A percentile compares a stretch with the other conserved stretches of the same genome.
Conservation (phyloP, 805 yeast species). For the Saccharomycopsis capsularis region DNA sequence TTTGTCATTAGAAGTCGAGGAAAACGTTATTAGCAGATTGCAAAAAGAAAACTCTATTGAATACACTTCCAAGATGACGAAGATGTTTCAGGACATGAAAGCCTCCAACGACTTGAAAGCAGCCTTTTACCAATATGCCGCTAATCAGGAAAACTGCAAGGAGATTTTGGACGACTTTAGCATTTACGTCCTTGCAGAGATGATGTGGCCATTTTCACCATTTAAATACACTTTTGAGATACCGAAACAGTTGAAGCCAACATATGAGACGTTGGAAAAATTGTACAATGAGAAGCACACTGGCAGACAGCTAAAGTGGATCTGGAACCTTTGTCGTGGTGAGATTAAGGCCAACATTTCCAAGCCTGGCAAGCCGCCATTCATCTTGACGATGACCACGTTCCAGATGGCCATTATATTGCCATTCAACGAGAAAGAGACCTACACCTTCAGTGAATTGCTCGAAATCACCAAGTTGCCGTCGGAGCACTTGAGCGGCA, state of each 20-base stretch:
- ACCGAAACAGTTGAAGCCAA: constrained; percentile 58
- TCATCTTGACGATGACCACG: constrained; percentile 70
- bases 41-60: constrained; percentile 88
- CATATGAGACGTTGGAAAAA: constrained; percentile 60
- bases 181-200: constrained; percentile 76
- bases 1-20: constrained; percentile 75
- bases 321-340: constrained; percentile 90
- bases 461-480: constrained; percentile 63
- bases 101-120: constrained; percentile 69
- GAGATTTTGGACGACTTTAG: constrained; percentile 46
- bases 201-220: constrained; percentile 75
- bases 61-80: constrained; percentile 87
- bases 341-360: constrained; percentile 84
- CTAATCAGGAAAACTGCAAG: constrained; percentile 30
- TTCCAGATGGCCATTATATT: constrained; percentile 82
- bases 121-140: constrained; percentile 44
- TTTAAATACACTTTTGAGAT: constrained; percentile 43
- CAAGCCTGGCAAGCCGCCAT: constrained; percentile 75
- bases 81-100: constrained; percentile 92
- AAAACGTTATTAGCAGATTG: constrained; percentile 71
- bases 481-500: constrained; percentile 59
- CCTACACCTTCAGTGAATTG: constrained; percentile 54
- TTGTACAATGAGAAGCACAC: constrained; percentile 69
- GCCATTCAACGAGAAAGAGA: constrained; percentile 68
- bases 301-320: constrained; percentile 90